phyloP scores from a whole-genome alignment of 129 eudicot genomes.

The Tanacetum coccineum region DNA sequence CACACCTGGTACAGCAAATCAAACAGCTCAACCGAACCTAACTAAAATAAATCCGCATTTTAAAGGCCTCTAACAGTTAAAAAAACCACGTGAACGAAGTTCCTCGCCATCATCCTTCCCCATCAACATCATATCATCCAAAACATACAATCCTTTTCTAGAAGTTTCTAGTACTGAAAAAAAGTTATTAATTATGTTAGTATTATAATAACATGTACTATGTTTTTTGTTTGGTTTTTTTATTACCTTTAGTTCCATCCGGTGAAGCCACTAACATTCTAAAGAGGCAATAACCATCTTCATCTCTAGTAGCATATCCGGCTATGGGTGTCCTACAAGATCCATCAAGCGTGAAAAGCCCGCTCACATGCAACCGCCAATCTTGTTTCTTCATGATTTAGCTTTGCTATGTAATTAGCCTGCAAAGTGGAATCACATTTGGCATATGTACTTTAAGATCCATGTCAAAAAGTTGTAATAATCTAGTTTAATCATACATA shows the following conservation, averaged over 20 bases:
- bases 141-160: slow-evolving; percentile 61
- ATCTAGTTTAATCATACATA: slow-evolving; percentile 6
- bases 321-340: slow-evolving; percentile 99
- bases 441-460: background rate
- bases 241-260: slow-evolving; percentile 74
- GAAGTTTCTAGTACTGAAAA: slow-evolving; percentile 73
- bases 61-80: slow-evolving; percentile 45
- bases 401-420: slow-evolving; percentile 66
- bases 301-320: slow-evolving; percentile 77
- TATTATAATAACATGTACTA: background rate
- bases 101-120: slow-evolving; percentile 95
- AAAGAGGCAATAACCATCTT: slow-evolving; percentile 69
- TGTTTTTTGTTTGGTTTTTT: background rate
- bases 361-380: slow-evolving; percentile 89
- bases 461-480: background rate
- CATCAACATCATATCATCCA: slow-evolving; percentile 85
- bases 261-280: slow-evolving; percentile 86
- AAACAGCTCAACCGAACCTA: slow-evolving; percentile 28
- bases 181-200: too few species aligned
- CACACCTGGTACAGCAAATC: slow-evolving; percentile 16
- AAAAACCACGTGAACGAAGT: slow-evolving; percentile 79
- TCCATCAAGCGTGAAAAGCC: slow-evolving; percentile 76
- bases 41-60: slow-evolving; percentile 3
- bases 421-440: slow-evolving; percentile 24
- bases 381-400: slow-evolving; percentile 40